These are phyloP conservation scores for Clavulina sp. DNA, from an alignment of 768 basidiomycete species.

Conservation along the genomic window DNA sequence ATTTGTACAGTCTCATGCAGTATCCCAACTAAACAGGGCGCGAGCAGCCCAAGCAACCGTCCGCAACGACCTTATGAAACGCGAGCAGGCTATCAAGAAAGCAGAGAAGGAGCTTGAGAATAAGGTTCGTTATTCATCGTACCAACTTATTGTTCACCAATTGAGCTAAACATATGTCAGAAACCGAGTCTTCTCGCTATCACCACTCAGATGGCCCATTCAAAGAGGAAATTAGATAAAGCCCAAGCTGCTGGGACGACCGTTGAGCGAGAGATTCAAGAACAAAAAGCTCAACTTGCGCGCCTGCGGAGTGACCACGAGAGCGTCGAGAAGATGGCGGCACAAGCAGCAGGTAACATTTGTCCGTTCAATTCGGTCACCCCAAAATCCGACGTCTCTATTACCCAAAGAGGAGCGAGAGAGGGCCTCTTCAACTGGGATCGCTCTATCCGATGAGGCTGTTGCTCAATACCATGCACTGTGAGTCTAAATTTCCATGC, in stretches of 20 bases:
- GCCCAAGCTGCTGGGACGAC: constrained; percentile 45
- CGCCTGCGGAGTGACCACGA: constrained; percentile 46
- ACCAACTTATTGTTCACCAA: neutral
- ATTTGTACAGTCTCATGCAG: neutral
- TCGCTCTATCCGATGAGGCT: constrained; percentile 66
- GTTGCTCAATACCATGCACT: constrained; percentile 74
- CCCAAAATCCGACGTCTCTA: neutral
- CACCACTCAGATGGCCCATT: constrained; percentile 79
- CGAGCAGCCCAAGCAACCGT: constrained; percentile 68
- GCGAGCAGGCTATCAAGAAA: constrained; percentile 78
- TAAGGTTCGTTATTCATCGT: constrained; percentile 32
- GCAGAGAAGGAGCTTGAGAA: constrained; percentile 76
- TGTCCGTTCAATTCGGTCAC: neutral
- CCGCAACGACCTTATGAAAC: constrained; percentile 55
- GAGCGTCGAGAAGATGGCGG: constrained; percentile 47
- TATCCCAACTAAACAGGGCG: constrained; percentile 45
- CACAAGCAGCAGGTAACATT: constrained; percentile 57
- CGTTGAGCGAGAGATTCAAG: constrained; percentile 40
- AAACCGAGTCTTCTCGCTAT: constrained; percentile 68
- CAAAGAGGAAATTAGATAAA: constrained; percentile 58
- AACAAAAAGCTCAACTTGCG: constrained; percentile 34
- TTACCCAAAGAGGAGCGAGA: constrained; percentile 46
- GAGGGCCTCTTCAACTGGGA: constrained; percentile 50
- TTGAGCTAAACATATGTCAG: no score
- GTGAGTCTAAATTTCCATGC: constrained; percentile 25